Evolutionary conservation across 805 yeast species (phyloP).

Genomic region (Kuraishia ogatae): DNA sequence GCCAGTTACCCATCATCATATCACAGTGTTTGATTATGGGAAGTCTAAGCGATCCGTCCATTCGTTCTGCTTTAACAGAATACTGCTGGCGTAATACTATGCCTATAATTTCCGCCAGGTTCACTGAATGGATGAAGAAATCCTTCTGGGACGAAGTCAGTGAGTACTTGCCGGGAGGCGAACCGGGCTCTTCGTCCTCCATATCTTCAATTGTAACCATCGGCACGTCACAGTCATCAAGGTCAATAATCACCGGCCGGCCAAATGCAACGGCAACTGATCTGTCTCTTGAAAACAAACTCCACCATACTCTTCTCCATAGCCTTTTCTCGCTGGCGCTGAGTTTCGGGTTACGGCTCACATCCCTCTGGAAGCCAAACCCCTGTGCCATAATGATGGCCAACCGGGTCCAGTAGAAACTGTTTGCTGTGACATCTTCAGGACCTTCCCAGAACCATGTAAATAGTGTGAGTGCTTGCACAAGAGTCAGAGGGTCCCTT

Average conservation of each 20-base stretch:
- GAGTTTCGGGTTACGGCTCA: background rate
- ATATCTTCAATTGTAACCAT: constrained; percentile 64
- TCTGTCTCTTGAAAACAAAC: constrained; percentile 62
- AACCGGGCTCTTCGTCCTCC: constrained; percentile 40
- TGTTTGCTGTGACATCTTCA: constrained; percentile 56
- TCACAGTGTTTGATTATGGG: constrained; percentile 42
- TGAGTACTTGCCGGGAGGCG: constrained; percentile 30
- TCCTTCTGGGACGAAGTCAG: constrained; percentile 38
- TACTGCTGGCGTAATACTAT: constrained; percentile 54
- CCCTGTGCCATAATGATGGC: constrained; percentile 69
- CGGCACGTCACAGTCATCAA: constrained; percentile 71
- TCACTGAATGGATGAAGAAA: constrained; percentile 52
- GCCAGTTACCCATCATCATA: constrained; percentile 68
- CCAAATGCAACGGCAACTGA: constrained; percentile 67
- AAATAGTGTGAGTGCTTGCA: constrained; percentile 54
- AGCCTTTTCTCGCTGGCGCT: constrained; percentile 12
- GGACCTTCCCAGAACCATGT: constrained; percentile 72
- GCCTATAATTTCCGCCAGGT: constrained; percentile 62
- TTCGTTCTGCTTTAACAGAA: constrained; percentile 50
- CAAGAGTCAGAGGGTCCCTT: constrained; percentile 48
- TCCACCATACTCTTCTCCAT: constrained; percentile 51
- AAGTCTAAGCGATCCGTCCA: constrained; percentile 23
- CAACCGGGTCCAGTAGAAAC: constrained; percentile 61
- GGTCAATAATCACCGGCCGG: constrained; percentile 57
- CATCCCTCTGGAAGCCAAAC: constrained; percentile 60